Base-by-base conservation (phyloP, 2,329 filamentous ascomycete species). In the Colletotrichum orbiculare region DNA sequence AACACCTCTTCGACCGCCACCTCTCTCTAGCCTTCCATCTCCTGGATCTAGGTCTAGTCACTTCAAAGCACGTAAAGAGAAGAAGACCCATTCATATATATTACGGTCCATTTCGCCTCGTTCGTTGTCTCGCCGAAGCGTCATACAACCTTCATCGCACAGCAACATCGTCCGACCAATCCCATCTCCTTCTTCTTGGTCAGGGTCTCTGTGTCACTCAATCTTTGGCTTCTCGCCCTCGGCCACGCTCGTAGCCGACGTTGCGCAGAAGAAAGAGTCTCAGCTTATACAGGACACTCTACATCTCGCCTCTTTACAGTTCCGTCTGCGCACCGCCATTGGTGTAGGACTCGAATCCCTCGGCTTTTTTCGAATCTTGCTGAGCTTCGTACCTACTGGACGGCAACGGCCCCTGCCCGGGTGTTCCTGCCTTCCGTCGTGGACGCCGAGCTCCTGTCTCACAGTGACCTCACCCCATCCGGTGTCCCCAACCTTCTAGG, bases 71-170 rank as follows among this genome's bases (percentile, higher is more conserved):
- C 46, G n/a, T n/a, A 48, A 34, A 58, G 43, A 41, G 39, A 42
- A 37, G 37, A 12, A 37, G 52, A 13, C 57, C 43, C 52, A 42
- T 33, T 46, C 62, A 62, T 48, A 65, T 62, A 65, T 62, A 62
- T 48, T 53, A 37, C 58, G 52, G 35, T 37, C 39, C 47, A 62
- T 65, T 41, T 53, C 62, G 48, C 58, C 47, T 55, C 52, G 50
- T 46, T 38, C 35, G 17, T 25, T 65, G 58, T 62, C 35, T 62
- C 62, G 53, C 58, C 46, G 39, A 15, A 37, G 17, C 12, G 58
- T 42, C 50, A 43, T 54, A 62, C 62, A 52, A 53, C 58, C 56
- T 61, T 39, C 46, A 65, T 52, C 46, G 62, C 50, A 62, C 52
- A 43, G 62, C 25, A 41, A 48, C 46, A 8, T 49, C 12, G 17